phyloP scores from a whole-genome alignment of 2,329 filamentous ascomycete genomes.

The Sarocladium oryzae region DNA sequence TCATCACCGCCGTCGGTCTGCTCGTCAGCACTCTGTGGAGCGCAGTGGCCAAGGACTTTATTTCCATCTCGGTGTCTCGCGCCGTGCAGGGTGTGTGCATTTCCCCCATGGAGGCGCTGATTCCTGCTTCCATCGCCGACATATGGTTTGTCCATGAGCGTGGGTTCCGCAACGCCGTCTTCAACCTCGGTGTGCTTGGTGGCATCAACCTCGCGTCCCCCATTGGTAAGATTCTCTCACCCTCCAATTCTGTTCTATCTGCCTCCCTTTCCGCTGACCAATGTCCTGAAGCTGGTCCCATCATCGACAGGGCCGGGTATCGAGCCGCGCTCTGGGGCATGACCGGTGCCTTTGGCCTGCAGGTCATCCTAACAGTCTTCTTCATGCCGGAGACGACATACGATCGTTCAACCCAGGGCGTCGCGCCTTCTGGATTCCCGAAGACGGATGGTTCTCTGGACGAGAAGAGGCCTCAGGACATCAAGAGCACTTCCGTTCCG shows the following conservation, averaged over 20 bases:
- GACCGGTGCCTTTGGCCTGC: constrained; percentile 1
- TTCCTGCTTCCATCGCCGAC: constrained; percentile 2
- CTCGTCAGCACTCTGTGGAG: background rate
- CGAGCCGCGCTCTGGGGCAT: constrained; percentile 3
- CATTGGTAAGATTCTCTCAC: background rate
- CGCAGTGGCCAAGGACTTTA: background rate
- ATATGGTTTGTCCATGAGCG: constrained; percentile 1
- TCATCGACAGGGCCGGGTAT: constrained; percentile 1
- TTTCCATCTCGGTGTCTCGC: background rate
- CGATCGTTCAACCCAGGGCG: background rate
- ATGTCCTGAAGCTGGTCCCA: constrained; percentile 3
- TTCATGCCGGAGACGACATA: constrained; percentile 2
- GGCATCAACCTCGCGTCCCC: constrained; percentile 1
- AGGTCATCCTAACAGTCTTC: background rate
- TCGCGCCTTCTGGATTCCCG: background rate
- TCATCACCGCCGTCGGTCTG: background rate
- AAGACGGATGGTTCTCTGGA: background rate
- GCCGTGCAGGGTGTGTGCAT: constrained; percentile 1
- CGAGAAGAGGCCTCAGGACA: background rate
- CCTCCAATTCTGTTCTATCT: too few relatives aligned
- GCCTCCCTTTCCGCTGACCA: too few relatives aligned
- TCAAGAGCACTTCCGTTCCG: constrained; percentile 5
- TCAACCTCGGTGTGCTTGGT: constrained; percentile 2
- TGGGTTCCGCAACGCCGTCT: constrained; percentile 3
- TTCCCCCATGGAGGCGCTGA: constrained; percentile 1